Base-by-base conservation (phyloP, 306 rosid genomes). In the Crotalaria pallida region DNA sequence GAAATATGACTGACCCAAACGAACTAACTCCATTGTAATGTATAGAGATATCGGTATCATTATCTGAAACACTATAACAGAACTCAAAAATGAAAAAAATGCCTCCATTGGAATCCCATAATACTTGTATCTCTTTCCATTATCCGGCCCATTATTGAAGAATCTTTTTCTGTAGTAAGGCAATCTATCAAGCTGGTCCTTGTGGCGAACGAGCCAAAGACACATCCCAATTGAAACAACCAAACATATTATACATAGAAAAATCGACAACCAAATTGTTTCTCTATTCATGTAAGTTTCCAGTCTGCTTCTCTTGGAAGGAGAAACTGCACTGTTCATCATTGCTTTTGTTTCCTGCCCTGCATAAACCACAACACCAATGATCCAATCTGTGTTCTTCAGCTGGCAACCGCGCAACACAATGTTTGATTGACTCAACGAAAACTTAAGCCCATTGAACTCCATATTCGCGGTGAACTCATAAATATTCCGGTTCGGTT, bases 1-100 rank as follows among this genome's bases (percentile, higher is more conserved):
- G 85, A 95, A 95, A 83, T 89, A 95, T 51, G 99, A 88, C 92
- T 95, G 99, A 41, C 99, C 97, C 80, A 95, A 76, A 34, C 99
- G 88, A 71, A 95, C 97, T 84, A 95, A 82, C 83, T 95, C 99
- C 97, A 95, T 89, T 3, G 97, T 88, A 72, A 95, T 95, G 80
- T 95, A 95, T 36, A 95, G 96, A 58, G 99, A 91, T 78, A 95
- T 95, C 4, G 99, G 99, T 82, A 95, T 95, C 99, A 95, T 95
- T 33, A 95, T 95, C 92, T 95, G 99, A 76, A 95, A 95, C 80
- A 95, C 97, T 59, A 95, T 95, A 44, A 95, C 65, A 66, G 99
- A 91, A 80, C 96, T 95, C 88, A 95, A 79, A 71, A 95, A 95
- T 71, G 99, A 87, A 85, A 95, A 88, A 83, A 95, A 86, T 3